phyloP scores from a whole-genome alignment of 2,329 filamentous ascomycete species.

The Diaporthe caulivora region DNA sequence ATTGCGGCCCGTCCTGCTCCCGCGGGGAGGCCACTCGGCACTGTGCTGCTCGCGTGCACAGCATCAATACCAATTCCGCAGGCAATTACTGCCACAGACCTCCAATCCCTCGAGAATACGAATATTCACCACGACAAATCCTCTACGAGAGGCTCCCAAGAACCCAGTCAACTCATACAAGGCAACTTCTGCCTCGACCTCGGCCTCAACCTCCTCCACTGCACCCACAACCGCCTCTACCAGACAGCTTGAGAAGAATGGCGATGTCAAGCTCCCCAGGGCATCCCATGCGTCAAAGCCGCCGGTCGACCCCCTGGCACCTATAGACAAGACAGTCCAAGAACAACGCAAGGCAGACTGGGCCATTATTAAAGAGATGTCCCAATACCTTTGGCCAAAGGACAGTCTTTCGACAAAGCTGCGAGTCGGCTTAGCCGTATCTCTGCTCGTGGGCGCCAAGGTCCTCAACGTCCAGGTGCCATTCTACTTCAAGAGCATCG shows the following conservation, averaged over 20 bases:
- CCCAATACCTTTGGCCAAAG: slow-evolving; percentile 95
- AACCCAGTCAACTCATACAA: background rate
- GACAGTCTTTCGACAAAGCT: slow-evolving; percentile 85
- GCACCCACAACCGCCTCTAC: background rate
- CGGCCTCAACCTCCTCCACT: background rate
- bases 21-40: slow-evolving; percentile 20
- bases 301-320: slow-evolving; percentile 67
- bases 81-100: slow-evolving; percentile 21
- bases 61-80: slow-evolving; percentile 29
- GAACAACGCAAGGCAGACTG: slow-evolving; percentile 97
- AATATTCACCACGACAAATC: slow-evolving; percentile 30
- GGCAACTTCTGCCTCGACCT: background rate
- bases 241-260: background rate
- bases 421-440: slow-evolving; percentile 87
- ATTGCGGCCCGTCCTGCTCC: slow-evolving; percentile 32
- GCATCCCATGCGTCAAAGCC: slow-evolving; percentile 23
- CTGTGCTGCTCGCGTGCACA: slow-evolving; percentile 29
- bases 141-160: slow-evolving; percentile 24
- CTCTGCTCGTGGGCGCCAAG: slow-evolving; percentile 88
- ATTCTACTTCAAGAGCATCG: slow-evolving; percentile 98
- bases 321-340: slow-evolving; percentile 77
- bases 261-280: background rate
- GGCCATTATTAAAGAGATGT: slow-evolving; percentile 99
- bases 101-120: slow-evolving; percentile 20
- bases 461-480: slow-evolving; percentile 97